These are phyloP conservation scores for Musa acuminata DNA, from an alignment of 176 grass and related monocot genomes.

Conservation along the genomic window DNA sequence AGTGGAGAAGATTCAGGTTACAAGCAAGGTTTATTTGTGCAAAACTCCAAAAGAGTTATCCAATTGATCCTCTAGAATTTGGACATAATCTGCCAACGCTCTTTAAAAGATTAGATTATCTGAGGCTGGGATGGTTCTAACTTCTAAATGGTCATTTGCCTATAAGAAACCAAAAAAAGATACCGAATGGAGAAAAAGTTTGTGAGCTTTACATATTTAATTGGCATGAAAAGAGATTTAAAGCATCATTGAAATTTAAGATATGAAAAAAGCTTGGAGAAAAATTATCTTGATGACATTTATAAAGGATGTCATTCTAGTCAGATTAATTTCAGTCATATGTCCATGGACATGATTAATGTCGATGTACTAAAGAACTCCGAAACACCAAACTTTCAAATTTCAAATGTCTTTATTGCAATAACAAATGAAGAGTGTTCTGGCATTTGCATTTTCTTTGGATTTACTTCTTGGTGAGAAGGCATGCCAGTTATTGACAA, in stretches of 20 bases:
- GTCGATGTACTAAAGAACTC: background rate
- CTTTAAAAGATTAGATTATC: too few species aligned
- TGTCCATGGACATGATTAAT: background rate
- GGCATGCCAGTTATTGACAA: background rate
- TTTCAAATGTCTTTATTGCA: background rate
- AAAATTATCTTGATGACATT: background rate
- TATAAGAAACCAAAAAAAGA: background rate
- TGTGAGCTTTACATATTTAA: background rate
- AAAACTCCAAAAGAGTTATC: too few species aligned
- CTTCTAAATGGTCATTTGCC: background rate
- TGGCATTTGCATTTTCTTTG: background rate
- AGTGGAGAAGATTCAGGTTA: too few species aligned
- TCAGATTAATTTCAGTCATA: background rate
- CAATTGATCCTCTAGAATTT: too few species aligned
- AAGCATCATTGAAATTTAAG: background rate
- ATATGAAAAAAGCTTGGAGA: background rate
- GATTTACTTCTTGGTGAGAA: background rate
- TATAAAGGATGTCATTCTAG: background rate
- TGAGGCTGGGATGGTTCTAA: background rate
- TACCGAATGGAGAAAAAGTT: too few species aligned
- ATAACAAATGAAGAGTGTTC: background rate
- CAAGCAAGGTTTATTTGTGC: too few species aligned
- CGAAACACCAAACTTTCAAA: background rate
- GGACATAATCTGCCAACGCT: too few species aligned
- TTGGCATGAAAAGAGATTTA: background rate